These are phyloP conservation scores for Daldinia concentrica DNA, from an alignment of 495 filamentous ascomycete species.

Conservation along the genomic window DNA sequence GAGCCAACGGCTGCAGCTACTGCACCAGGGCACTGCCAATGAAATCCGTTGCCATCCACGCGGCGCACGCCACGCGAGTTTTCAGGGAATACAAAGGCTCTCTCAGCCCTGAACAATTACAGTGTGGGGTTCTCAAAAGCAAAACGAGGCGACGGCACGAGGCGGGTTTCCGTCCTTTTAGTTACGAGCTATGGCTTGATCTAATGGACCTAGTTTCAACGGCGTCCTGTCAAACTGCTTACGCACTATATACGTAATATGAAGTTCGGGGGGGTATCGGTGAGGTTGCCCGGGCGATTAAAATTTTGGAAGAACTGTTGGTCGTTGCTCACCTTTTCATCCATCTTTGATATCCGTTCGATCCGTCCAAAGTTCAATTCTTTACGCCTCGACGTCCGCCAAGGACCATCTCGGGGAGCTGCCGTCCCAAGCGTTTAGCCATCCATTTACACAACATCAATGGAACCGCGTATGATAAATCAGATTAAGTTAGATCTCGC, in stretches of 20 bases:
- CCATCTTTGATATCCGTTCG: neutral
- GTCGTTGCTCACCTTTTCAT: constrained; percentile 19
- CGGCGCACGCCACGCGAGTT: constrained; percentile 24
- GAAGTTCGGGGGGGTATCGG: neutral
- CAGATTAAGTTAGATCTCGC: constrained; percentile 32
- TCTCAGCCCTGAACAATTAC: constrained; percentile 1
- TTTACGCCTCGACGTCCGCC: neutral
- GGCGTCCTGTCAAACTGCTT: constrained; percentile 8
- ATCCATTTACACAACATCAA: neutral
- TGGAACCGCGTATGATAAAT: constrained; percentile 3
- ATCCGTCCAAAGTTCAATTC: neutral
- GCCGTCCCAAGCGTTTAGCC: neutral
- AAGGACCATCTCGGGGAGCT: neutral
- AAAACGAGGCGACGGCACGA: constrained; percentile 26
- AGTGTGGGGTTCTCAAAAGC: constrained; percentile 2
- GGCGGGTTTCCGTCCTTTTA: constrained; percentile 29
- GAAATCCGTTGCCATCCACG: constrained; percentile 9
- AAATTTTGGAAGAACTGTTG: constrained; percentile 14
- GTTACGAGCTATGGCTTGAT: constrained; percentile 4
- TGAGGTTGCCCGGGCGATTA: neutral
- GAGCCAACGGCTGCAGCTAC: neutral
- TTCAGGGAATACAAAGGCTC: constrained; percentile 2
- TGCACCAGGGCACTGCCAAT: constrained; percentile 14
- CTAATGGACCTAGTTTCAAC: constrained; percentile 4
- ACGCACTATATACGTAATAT: neutral